Base-by-base conservation (phyloP, 2,329 filamentous ascomycete species). In the Aureobasidium sp. region DNA sequence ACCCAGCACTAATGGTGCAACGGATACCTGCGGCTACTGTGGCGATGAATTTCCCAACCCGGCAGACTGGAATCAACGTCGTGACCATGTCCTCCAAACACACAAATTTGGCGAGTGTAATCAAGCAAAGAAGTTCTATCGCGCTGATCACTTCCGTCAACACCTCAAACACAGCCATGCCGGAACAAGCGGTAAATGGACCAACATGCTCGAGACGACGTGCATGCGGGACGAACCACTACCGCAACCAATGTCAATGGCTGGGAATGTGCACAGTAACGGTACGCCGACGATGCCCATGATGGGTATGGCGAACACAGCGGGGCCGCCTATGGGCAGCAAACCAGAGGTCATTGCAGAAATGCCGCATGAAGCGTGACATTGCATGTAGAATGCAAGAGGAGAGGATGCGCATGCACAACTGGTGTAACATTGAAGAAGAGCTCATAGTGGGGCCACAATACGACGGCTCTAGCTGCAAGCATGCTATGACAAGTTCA, bases 61-160 rank as follows among this genome's bases (percentile, higher is more conserved):
- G 5, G 84, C 90, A 59, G 89, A 97, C 71, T 97, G 92, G 92
- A 89, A 96, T 58, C 82, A 85, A 64, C 87, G 94, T 63, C 86
- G 92, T 60, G 87, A 89, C 62, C 94, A 99, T 77, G 79, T 99
- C 60, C 92, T 91, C 71, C 87, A 90, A 69, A 84, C 91, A 66
- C 94, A 99, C 79, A 99, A 99, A 73, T 99, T 96, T 73, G 86
- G 91, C 66, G 94, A 97, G 77, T 99, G 94, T 82, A 99, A 99
- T 74, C 91, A 94, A 70, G 89, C 89, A 68, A 99, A 99, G 80
- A 97, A 97, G 74, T 99, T 99, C 75, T 99, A 89, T 78, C 85
- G 94, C 41, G 94, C 94, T 37, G 94, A 99, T 74, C 94, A 99
- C 74, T 99, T 99, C 80, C 87, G 94, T 64, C 94, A 99, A 75